Base-by-base conservation (phyloP, 495 filamentous ascomycete genomes). In the Neurospora sp. region DNA sequence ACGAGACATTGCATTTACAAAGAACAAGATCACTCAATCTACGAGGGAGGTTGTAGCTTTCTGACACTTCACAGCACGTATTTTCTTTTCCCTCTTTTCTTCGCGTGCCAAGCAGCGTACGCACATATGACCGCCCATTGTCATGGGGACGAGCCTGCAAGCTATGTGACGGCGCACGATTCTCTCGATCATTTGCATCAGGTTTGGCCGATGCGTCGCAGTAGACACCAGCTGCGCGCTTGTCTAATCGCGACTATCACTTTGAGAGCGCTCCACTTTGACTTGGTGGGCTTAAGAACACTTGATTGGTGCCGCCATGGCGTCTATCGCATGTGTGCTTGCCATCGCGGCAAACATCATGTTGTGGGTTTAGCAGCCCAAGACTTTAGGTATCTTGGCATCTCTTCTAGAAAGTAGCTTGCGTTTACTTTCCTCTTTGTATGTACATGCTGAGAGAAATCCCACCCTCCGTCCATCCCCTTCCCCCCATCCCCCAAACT, bases 401-500 rank as follows among this genome's bases (percentile, higher is more conserved):
- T 27, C 10, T 62, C 23, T 62, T 48, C 9, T 48, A 9, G 46
- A 48, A 48, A 48, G 20, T 5, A 48, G 9, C 46, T 48, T 48
- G 46, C 46, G 46, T 48, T 54, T 54, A 54, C 11, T 54, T 10
- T 54, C 7, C 42, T 35, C 54, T n/a, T n/a, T 62, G 23, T 35
- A 31, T 12, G 54, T 62, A 35, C 12, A 62, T 16, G 23, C 12
- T 8, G 5, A 59, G 46, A 54, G 12, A 23, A 54, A 54, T 54
- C 46, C n/a, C 46, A 23, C 46, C 46, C 46, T 48, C 46, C 20
- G 48, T 23, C 20, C 20, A 27, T 59, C 20, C 48, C 48, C 20
- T 59, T 23, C 23, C 48, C n/a, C 48, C 23, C 54, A 59, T 31
- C 44, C 72, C 78, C 73, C 69, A 76, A 54, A 72, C 39, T 38